These are phyloP conservation scores for Penicillium sp. DNA, from an alignment of 2,329 filamentous ascomycete species.

Conservation along the genomic window DNA sequence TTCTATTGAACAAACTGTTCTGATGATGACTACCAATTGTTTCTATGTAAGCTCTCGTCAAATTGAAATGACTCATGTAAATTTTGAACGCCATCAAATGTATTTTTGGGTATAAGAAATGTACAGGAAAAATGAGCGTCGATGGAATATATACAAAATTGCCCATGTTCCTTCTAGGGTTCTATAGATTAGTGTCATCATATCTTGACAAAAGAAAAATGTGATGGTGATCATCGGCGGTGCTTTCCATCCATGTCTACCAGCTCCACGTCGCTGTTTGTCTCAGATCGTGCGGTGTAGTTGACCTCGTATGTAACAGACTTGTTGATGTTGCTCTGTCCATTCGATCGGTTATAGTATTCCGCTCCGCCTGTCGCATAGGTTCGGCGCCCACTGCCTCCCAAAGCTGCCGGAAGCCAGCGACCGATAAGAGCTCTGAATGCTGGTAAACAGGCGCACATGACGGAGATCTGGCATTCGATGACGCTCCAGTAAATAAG, in stretches of 20 bases:
- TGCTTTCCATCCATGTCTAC: conserved; percentile 16
- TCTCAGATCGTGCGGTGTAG: conserved; percentile 17
- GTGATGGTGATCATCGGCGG: neutral
- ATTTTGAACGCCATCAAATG: too few relatives aligned
- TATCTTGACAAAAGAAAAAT: neutral
- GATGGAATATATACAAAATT: neutral
- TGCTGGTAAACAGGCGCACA: conserved; percentile 30
- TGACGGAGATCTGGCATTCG: conserved; percentile 28
- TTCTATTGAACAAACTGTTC: too few relatives aligned
- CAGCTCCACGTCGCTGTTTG: conserved; percentile 19
- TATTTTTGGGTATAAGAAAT: neutral
- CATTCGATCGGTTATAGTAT: conserved; percentile 1
- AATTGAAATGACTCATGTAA: too few relatives aligned
- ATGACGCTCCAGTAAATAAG: conserved; percentile 33
- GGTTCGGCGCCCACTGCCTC: conserved; percentile 11
- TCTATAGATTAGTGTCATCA: neutral
- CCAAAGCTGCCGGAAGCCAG: conserved; percentile 19
- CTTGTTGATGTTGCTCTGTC: conserved; percentile 25
- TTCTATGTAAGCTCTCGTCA: too few relatives aligned
- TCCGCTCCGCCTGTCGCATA: conserved; percentile 10
- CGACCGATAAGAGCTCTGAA: conserved; percentile 25
- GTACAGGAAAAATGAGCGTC: too few relatives aligned
- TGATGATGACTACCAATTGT: too few relatives aligned
- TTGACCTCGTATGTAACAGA: conserved; percentile 28
- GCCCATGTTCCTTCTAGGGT: neutral